These are phyloP conservation scores for Ottelia alismoides DNA, from an alignment of 106 monocot species.

Conservation along the genomic window DNA sequence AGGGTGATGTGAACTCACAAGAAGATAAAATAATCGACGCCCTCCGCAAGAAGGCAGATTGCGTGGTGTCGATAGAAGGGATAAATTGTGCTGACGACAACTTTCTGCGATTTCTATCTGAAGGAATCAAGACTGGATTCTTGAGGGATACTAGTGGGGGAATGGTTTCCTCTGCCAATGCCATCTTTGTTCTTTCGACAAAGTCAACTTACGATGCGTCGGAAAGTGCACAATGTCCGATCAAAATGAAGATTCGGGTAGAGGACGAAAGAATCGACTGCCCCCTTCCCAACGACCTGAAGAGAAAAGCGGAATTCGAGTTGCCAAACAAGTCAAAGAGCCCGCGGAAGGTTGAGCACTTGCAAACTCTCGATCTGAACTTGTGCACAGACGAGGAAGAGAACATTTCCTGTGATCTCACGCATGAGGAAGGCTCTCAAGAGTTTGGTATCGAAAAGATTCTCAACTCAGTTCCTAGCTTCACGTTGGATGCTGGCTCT, in stretches of 20 bases:
- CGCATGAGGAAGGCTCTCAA: conserved; percentile 22
- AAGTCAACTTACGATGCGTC: neutral
- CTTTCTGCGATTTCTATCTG: conserved; percentile 13
- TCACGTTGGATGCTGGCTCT: conserved; percentile 20
- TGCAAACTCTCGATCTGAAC: conserved; percentile 34
- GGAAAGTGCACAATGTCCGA: conserved; percentile 1
- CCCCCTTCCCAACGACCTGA: conserved; percentile 11
- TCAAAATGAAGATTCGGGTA: conserved; percentile 32
- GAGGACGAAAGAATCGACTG: conserved; percentile 5
- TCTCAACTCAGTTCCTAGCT: conserved; percentile 10
- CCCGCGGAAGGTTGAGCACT: neutral
- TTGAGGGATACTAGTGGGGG: conserved; percentile 15
- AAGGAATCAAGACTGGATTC: conserved; percentile 19
- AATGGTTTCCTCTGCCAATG: conserved; percentile 7
- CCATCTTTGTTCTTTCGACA: conserved; percentile 42
- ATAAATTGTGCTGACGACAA: conserved; percentile 18
- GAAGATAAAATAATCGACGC: conserved; percentile 15
- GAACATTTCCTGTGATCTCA: conserved; percentile 35
- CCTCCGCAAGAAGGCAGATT: conserved; percentile 17
- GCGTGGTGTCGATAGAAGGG: conserved; percentile 41
- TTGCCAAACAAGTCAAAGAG: conserved; percentile 12
- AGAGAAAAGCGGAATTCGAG: conserved; percentile 24
- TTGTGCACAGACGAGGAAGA: conserved; percentile 28
- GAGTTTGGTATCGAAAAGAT: conserved; percentile 13
- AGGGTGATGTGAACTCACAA: neutral